A percentile compares a stretch with the other conserved stretches of the same genome.
Conservation (phyloP, 2,329 filamentous ascomycete genomes). For the Rhinocladiella mackenziei region DNA sequence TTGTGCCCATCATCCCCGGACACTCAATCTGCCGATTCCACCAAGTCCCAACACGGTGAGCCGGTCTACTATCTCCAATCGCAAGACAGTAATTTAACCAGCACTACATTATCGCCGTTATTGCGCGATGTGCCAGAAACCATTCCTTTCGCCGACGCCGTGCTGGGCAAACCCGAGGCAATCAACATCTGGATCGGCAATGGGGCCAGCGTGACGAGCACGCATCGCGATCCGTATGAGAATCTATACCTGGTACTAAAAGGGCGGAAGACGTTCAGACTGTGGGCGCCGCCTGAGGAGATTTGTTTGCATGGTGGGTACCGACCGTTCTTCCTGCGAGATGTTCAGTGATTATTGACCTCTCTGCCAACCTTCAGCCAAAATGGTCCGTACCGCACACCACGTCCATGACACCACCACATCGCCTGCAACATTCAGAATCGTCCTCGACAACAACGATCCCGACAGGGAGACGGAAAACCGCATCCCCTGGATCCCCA, state of each 20-base stretch:
- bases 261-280: slow-evolving; percentile 27
- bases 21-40: neutral
- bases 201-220: slow-evolving; percentile 24
- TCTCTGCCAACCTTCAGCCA: neutral
- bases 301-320: slow-evolving; percentile 22
- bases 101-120: slow-evolving; percentile 18
- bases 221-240: slow-evolving; percentile 30
- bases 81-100: slow-evolving; percentile 29
- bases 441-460: slow-evolving; percentile 11
- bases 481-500: slow-evolving; percentile 28
- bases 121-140: slow-evolving; percentile 17
- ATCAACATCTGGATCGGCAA: slow-evolving; percentile 30
- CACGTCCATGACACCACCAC: neutral
- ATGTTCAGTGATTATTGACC: too few relatives aligned
- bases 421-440: slow-evolving; percentile 7
- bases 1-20: slow-evolving; percentile 6
- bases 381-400: slow-evolving; percentile 9
- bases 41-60: neutral
- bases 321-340: too few relatives aligned
- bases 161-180: slow-evolving; percentile 27
- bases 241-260: slow-evolving; percentile 29
- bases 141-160: slow-evolving; percentile 20
- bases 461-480: neutral
- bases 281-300: slow-evolving; percentile 29
- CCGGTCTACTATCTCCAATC: slow-evolving; percentile 30